A percentile compares a stretch with the other conserved stretches of the same genome.
phyloP scores from a whole-genome alignment of 257 asterid genomes.

The Fraxinus cuspidata region DNA sequence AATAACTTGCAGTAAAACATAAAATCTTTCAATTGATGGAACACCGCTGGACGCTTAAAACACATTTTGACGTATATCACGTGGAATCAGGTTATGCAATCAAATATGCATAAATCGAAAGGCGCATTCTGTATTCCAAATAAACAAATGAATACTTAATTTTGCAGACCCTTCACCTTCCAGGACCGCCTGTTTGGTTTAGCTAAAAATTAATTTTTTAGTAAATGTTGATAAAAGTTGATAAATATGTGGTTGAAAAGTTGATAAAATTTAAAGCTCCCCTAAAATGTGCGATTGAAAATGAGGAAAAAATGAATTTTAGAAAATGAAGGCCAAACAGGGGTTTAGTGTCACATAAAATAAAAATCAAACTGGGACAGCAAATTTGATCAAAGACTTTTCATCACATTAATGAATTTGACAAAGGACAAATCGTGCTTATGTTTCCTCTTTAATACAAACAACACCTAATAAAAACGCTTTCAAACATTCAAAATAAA shows the following conservation, averaged over 20 bases:
- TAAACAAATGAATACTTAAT: not conserved
- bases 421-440: not conserved
- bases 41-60: no score
- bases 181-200: no score
- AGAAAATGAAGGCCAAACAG: no score
- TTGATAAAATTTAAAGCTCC: no score
- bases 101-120: not conserved
- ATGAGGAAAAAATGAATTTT: no score
- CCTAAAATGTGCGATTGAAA: no score
- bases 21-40: not conserved
- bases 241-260: no score
- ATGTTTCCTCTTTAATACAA: not conserved
- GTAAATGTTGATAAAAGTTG: no score
- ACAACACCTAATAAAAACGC: not conserved
- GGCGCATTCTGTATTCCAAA: not conserved
- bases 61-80: no score
- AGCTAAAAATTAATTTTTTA: no score
- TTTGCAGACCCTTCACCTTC: not conserved
- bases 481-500: not conserved
- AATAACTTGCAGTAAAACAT: not conserved
- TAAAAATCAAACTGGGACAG: not conserved
- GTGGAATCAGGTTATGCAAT: not conserved
- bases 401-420: not conserved
- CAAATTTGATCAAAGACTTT: not conserved
- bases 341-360: no score